phyloP scores from a whole-genome alignment of 805 yeast genomes.

The Saturnispora sanitii region DNA sequence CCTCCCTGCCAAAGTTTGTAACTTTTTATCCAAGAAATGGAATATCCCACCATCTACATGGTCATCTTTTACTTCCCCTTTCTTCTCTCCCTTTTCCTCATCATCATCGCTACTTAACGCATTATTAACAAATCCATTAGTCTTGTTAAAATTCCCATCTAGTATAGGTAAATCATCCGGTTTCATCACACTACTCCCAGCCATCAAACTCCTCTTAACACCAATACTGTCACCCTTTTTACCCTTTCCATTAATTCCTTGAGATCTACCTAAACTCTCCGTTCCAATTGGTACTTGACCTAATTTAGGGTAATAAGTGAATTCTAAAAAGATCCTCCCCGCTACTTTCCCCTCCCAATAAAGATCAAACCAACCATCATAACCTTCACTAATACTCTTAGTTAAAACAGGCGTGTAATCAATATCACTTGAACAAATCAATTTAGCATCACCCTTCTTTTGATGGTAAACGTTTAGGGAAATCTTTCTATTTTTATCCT shows the following conservation, averaged over 20 bases:
- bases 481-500: conserved; percentile 38
- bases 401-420: conserved; percentile 67
- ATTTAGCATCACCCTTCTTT: conserved; percentile 73
- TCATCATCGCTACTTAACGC: conserved; percentile 3
- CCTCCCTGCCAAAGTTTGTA: conserved; percentile 6
- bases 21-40: conserved; percentile 6
- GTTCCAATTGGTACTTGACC: conserved; percentile 25
- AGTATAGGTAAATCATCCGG: conserved; percentile 10
- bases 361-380: conserved; percentile 77
- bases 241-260: conserved; percentile 2
- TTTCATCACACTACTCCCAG: not conserved
- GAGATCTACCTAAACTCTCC: conserved; percentile 17
- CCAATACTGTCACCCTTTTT: not conserved
- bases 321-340: conserved; percentile 80
- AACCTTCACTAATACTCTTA: conserved; percentile 61
- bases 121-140: too few species aligned
- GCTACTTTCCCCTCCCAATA: conserved; percentile 63
- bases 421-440: conserved; percentile 73
- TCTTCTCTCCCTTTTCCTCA: not conserved
- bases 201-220: not conserved
- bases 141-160: not conserved
- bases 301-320: conserved; percentile 73
- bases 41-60: conserved; percentile 2
- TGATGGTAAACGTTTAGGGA: conserved; percentile 76
- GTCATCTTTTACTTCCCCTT: not conserved